Percentiles rank a stretch among this genome's conserved stretches.
Evolutionary conservation across 225 moss, liverwort and hornwort genomes (phyloP).

Genomic region (Anthoceros angustus): DNA sequence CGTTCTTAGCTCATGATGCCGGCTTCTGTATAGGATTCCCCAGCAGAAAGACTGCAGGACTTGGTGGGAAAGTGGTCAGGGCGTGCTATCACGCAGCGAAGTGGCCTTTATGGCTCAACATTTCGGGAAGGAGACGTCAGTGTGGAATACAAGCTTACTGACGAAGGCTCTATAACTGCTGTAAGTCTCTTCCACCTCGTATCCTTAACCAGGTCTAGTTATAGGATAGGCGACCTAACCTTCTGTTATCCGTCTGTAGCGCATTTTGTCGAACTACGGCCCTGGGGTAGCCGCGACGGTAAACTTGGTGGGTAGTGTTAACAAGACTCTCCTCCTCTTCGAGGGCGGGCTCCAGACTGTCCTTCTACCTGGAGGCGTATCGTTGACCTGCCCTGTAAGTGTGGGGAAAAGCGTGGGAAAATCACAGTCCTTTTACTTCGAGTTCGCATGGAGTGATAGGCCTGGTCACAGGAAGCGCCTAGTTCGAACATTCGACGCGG

Average conservation of each 20-base stretch:
- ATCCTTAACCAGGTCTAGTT: neutral
- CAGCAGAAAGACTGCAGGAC: constrained; percentile 31
- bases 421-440: constrained; percentile 81
- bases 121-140: constrained; percentile 34
- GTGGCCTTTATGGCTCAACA: constrained; percentile 76
- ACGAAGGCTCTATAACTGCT: constrained; percentile 47
- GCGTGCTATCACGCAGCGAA: constrained; percentile 49
- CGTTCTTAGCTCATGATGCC: neutral
- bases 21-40: constrained; percentile 22
- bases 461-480: constrained; percentile 48
- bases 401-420: constrained; percentile 80
- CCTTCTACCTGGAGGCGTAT: constrained; percentile 55
- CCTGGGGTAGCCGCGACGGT: constrained; percentile 41
- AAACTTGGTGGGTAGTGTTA: constrained; percentile 42
- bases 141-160: constrained; percentile 40
- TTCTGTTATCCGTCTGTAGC: constrained; percentile 18
- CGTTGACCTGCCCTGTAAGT: constrained; percentile 62
- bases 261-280: constrained; percentile 39
- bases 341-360: constrained; percentile 81
- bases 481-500: constrained; percentile 69
- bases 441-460: constrained; percentile 68
- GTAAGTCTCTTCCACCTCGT: constrained; percentile 15
- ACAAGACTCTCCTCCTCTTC: constrained; percentile 48
- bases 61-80: constrained; percentile 81
- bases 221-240: neutral